Evolutionary conservation across 345 rosid genomes (phyloP).

Genomic region (Salix caprea): DNA sequence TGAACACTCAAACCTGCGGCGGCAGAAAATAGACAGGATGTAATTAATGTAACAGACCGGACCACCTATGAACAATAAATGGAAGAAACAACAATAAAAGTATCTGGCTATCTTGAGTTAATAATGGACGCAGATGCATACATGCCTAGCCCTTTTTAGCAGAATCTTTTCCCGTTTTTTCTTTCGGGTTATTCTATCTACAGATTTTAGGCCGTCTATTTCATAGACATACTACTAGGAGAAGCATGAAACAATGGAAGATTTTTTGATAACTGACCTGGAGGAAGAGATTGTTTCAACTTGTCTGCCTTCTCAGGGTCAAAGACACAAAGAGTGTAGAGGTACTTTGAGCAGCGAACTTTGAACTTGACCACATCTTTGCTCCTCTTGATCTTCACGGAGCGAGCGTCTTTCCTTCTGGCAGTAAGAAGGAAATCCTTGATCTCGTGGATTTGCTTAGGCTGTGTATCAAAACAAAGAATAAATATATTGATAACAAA

Average conservation of each 20-base stretch:
- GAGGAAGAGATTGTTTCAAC: slow-evolving; percentile 95
- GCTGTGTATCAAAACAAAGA: slow-evolving; percentile 33
- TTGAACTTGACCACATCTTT: slow-evolving; percentile 80
- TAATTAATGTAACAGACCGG: not conserved
- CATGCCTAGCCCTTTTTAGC: not conserved
- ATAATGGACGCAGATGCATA: not conserved
- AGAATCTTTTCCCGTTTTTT: not conserved
- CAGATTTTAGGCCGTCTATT: not conserved
- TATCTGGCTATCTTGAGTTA: not conserved
- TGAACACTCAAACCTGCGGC: slow-evolving; percentile 77
- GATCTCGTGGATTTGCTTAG: slow-evolving; percentile 91
- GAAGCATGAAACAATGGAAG: not conserved
- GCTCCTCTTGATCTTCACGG: slow-evolving; percentile 88
- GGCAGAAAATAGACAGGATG: not conserved
- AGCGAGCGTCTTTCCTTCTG: slow-evolving; percentile 88
- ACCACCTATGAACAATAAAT: not conserved
- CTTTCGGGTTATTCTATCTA: not conserved
- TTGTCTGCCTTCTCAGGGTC: slow-evolving; percentile 90
- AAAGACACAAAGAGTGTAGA: slow-evolving; percentile 82
- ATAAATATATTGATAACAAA: not conserved
- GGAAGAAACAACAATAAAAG: not conserved
- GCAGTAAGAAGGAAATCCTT: slow-evolving; percentile 96
- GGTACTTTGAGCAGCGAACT: slow-evolving; percentile 88
- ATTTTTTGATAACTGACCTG: slow-evolving; percentile 40
- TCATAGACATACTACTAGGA: not conserved